Evolutionary conservation across 768 basidiomycete genomes (phyloP), one percentile per base, ranked within the genome.

Genomic region (Leucosporidium creatinivorum): DNA sequence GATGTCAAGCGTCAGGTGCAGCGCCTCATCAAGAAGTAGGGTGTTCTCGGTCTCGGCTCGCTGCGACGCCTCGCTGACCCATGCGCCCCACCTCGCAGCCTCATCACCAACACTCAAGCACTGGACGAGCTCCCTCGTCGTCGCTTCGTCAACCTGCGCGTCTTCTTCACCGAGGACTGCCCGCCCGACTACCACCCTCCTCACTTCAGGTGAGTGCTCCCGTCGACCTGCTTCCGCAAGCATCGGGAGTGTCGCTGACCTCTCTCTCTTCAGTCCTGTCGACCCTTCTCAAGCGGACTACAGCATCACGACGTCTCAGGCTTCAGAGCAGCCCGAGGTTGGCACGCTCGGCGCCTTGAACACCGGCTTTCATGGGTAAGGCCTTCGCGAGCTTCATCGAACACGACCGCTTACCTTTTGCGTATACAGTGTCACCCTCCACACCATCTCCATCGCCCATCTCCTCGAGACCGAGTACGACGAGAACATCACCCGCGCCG

Each of bases 161-260:
- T 90, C 17, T 90, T 87, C 76, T 93, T 91, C 76, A 87, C 87
- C 19, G 86, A 89, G 57, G 81, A 84, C 26, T 86, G 89, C 18
- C 91, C 91, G 0, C 79, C 81, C 13, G 86, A 91, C 60, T 93
- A 93, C 73, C 88, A 93, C 75, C 91, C 91, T 8, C 88, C 88
- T 0, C 80, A 86, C 76, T 92, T 92, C 56, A 57, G 31, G 67
- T 72, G 15, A 47, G 64, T 31, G 33, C 33, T 33, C 51, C 2
- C 4, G 30, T 4, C 3, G 39, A 31, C 26, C 13, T 47, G n/a
- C 31, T 44, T 44, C 39, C 15, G 39, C 33, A 12, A 12, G 33
- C 39, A 44, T 44, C 39, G 15, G 39, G 8, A 44, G 8, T 2
- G 15, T 2, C 2, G 39, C 39, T 44, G 5, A 55, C 6, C 2